Evolutionary conservation across 1,284 basidiomycete genomes (phyloP), one percentile per base, ranked within the genome.

Genomic region (Sporisorium scitamineum): DNA sequence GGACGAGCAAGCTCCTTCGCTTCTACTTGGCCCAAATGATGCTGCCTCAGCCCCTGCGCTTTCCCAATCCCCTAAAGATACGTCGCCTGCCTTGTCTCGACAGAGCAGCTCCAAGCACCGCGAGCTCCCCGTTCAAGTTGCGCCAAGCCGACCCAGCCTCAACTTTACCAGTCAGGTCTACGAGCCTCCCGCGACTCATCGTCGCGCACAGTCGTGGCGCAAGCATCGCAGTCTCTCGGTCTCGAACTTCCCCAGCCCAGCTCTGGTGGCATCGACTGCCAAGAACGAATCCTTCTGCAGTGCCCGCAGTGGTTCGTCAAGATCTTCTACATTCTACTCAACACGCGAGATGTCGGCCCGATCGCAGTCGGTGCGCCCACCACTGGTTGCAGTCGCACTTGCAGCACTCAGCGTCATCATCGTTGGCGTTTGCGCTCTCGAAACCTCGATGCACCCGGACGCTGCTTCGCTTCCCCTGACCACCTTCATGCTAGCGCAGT

Each of bases 401-500:
- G 63, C 67, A 10, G 65, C 71, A 13, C 48, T 80, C 29, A 67
- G 62, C 48, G 50, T 76, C 22, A 41, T 58, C 32, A 68, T 80
- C 39, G 54, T 77, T 29, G 62, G 51, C 22, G 51, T 78, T 13
- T 76, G 77, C 54, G 63, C 60, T 3, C 73, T 68, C 27, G 78
- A 77, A 39, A 68, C 60, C 26, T 61, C 59, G 41, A 59, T 70
- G 20, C 70, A 80, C 41, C 70, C 76, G 5, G 77, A 78, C 37
- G 67, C 67, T 20, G 72, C 74, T 22, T 77, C 77, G 34, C 22
- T 73, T n/a, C 61, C 70, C 10, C 61, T 80, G 55, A 63, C 79
- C 10, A 32, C 66, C 16, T 80, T 80, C 61, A 74, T 80, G 65
- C 57, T 79, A 13, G 57, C 68, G 13, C 78, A 80, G 58, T 70